phyloP scores from a whole-genome alignment of 257 asterid genomes.

The Nicotiana tomentosiformis region DNA sequence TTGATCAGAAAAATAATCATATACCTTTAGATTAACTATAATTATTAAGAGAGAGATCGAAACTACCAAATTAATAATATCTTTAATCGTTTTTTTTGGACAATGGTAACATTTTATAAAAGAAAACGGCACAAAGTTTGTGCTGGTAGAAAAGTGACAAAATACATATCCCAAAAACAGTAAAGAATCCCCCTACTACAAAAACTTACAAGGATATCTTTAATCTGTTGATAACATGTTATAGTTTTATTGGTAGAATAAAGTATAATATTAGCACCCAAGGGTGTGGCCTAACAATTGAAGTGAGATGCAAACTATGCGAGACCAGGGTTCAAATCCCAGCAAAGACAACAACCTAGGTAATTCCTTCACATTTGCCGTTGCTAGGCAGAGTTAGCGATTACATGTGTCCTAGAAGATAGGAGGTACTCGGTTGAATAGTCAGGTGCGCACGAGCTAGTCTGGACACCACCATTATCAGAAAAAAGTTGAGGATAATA shows the following conservation, averaged over 20 bases:
- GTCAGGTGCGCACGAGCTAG: neutral
- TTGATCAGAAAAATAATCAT: too few species aligned
- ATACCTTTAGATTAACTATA: too few species aligned
- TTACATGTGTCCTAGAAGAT: neutral
- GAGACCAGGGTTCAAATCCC: neutral
- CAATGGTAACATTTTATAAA: too few species aligned
- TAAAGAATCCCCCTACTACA: too few species aligned
- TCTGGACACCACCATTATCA: neutral
- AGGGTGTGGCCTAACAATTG: neutral
- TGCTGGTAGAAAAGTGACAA: too few species aligned
- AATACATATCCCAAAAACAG: too few species aligned
- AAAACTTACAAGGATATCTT: too few species aligned
- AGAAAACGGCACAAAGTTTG: too few species aligned
- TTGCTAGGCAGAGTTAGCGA: neutral
- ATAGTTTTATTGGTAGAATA: neutral
- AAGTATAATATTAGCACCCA: neutral
- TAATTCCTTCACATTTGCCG: neutral
- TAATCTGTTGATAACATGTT: neutral
- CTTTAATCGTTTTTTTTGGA: too few species aligned
- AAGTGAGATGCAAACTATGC: neutral
- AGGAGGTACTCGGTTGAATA: too few species aligned
- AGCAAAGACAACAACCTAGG: neutral
- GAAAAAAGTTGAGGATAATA: neutral
- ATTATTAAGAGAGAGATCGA: too few species aligned
- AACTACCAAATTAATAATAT: too few species aligned